Base-by-base conservation (phyloP, 1,284 basidiomycete genomes). In the Ustilago lituana region DNA sequence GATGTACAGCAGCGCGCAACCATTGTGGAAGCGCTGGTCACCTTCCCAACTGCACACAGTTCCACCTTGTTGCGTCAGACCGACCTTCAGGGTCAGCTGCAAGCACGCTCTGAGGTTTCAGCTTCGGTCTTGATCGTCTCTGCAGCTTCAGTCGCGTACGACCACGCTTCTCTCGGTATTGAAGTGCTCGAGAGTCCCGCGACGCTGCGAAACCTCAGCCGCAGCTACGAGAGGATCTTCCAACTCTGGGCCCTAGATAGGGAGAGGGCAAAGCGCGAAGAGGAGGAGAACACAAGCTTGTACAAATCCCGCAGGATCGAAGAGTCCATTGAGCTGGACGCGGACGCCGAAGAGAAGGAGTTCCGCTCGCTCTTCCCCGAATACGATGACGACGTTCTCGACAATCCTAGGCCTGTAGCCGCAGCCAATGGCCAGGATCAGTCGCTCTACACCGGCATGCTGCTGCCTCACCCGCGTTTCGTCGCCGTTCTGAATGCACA, bases 181-280 rank as follows among this genome's bases (percentile, higher is more conserved):
- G 43, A 44, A 10, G 58, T 56, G 31, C 53, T 65, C 31, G 50
- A 64, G 27, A 35, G 19, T 22, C 57, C 57, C 15, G 52, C 44
- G 6, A 57, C 59, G 17, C 36, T 71, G 29, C 58, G 59, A 15
- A 57, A 55, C 32, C 45, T 71, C 49, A 71, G 68, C 45, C 62
- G 63, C 40, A 58, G 55, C 37, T 94, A 93, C 75, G 90, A 92
- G 55, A 88, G 90, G 73, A 85, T 90, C 1, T 87, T 89, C 55
- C 86, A 88, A 19, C 86, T 95, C 8, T 98, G 94, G 94, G 85
- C 88, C 29, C 88, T 90, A 31, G 91, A 96, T 76, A 87, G 89
- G 36, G 87, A 89, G 24, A 88, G 87, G 59, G 88, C 89, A 62
- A 86, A 87, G 39, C 87, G 91, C 67, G 86, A 84, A 17, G 87